Conservation (phyloP, 352 stramenopile genomes). For the Globisporangium perplexum region DNA sequence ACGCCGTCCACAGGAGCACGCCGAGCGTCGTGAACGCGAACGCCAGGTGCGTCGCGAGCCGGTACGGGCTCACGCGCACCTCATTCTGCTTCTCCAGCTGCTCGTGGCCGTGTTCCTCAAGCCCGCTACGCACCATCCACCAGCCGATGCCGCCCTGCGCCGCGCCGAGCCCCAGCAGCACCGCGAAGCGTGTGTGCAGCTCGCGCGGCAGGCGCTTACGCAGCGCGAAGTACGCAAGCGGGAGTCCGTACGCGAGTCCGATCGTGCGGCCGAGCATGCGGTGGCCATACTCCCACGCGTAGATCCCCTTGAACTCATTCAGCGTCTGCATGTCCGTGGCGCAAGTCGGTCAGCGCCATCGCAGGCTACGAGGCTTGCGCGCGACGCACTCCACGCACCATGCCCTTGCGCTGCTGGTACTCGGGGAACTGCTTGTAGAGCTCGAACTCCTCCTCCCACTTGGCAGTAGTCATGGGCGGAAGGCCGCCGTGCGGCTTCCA, state of each 20-base stretch:
- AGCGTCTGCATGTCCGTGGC: conserved; percentile 79
- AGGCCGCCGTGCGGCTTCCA: conserved; percentile 95
- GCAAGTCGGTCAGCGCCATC: background rate
- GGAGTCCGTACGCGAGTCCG: conserved; percentile 90
- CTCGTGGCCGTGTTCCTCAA: conserved; percentile 90
- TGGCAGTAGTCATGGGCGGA: conserved; percentile 87
- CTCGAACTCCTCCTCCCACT: conserved; percentile 97
- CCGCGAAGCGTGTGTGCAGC: conserved; percentile 58
- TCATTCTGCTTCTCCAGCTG: conserved; percentile 84
- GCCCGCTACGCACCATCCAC: conserved; percentile 99
- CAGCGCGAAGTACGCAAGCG: conserved; percentile 91
- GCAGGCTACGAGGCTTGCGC: background rate
- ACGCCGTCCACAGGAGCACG: conserved; percentile 93
- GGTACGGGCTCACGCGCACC: conserved; percentile 97
- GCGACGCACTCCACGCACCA: conserved; percentile 51
- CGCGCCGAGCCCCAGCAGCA: conserved; percentile 60
- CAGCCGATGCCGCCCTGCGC: conserved; percentile 91
- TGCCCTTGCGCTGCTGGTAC: conserved; percentile 93
- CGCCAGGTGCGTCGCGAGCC: conserved; percentile 94
- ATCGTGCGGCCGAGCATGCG: conserved; percentile 96
- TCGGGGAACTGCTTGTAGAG: conserved; percentile 98
- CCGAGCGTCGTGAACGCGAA: conserved; percentile 97
- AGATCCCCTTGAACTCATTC: conserved; percentile 99
- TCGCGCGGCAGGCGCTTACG: conserved; percentile 74
- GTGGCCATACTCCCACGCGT: conserved; percentile 95